These are phyloP conservation scores for Beauveria sp. DNA, from an alignment of 2,329 filamentous ascomycete genomes.

Conservation along the genomic window DNA sequence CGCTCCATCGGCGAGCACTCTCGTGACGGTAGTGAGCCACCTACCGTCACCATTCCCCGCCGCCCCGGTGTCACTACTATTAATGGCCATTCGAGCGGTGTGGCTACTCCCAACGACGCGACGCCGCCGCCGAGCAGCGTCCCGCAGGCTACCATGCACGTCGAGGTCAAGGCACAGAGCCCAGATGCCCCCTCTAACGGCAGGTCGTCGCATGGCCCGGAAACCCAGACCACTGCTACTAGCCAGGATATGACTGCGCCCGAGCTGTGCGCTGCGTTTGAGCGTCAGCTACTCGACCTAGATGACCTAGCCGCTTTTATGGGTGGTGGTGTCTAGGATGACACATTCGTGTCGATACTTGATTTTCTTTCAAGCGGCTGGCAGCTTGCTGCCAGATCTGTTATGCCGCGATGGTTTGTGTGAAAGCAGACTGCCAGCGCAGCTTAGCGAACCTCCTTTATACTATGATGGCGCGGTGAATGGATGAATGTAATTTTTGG, in stretches of 20 bases:
- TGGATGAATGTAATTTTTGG: neutral
- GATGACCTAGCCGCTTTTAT: conserved; percentile 56
- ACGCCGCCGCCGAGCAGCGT: conserved; percentile 9
- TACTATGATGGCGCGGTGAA: neutral
- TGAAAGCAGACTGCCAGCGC: neutral
- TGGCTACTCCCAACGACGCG: conserved; percentile 14
- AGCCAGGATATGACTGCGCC: conserved; percentile 50
- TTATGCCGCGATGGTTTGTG: neutral
- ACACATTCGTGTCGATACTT: neutral
- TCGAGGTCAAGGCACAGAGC: conserved; percentile 29
- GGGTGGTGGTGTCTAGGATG: conserved; percentile 47
- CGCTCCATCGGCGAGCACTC: conserved; percentile 33
- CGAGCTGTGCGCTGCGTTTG: conserved; percentile 51
- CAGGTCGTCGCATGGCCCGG: conserved; percentile 20
- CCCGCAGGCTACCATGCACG: conserved; percentile 21
- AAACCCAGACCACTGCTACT: conserved; percentile 27
- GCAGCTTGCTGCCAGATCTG: neutral
- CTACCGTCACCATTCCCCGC: conserved; percentile 32
- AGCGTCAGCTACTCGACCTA: conserved; percentile 51
- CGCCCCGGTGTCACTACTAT: conserved; percentile 51
- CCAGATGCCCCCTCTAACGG: conserved; percentile 24
- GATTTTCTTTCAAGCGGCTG: neutral
- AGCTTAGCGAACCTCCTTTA: neutral
- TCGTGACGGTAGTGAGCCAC: conserved; percentile 47
- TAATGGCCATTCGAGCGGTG: conserved; percentile 46